Evolutionary conservation across 371 early-diverging fungal species (phyloP), one percentile per base, ranked within the genome.

Genomic region (Mucor ambiguus): DNA sequence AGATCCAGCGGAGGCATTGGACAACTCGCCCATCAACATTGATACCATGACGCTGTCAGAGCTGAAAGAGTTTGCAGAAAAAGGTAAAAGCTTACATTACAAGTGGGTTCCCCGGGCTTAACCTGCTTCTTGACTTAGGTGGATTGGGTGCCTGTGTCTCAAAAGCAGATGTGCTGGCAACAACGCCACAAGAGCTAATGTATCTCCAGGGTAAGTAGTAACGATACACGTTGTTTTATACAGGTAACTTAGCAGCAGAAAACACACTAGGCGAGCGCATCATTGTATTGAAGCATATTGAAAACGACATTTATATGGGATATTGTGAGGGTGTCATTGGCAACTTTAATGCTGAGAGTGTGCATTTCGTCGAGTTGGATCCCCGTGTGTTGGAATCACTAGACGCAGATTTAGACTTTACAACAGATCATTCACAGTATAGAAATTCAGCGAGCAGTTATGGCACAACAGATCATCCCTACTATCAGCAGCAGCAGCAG

Each of bases 311-410:
- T 9, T 83, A 83, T 54, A 67, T 81, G 72, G 87, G 87, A 22
- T 85, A 81, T 61, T 87, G 87, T 54, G 84, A 87, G 65, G 87
- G 86, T 30, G 82, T 87, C 5, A 69, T 85, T 58, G 87, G 87
- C 0, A 75, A 76, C 12, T 87, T 87, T 55, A 79, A 78, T 58
- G 87, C 85, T 52, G 79, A 78, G 37, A 81, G 76, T 58, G 87
- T 87, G 26, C 84, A 85, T 55, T 87, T 87, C 74, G 82, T 81
- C 5, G 84, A 84, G 67, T 62, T 84, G 18, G 84, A 83, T 66
- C 84, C 84, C 9, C 69, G 81, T 29, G 84, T 83, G 48, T 59
- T 83, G 30, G 80, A 80, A 30, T 80, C 79, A 3, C 58, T 83
- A 9, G 83, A 82, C 60, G 75, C 80, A 22, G 81, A 77, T 18